Percentiles rank a stretch among this genome's conserved stretches.
These are phyloP conservation scores for Neonectria sp. DNA, from an alignment of 2,329 filamentous ascomycete genomes.

Conservation along the genomic window DNA sequence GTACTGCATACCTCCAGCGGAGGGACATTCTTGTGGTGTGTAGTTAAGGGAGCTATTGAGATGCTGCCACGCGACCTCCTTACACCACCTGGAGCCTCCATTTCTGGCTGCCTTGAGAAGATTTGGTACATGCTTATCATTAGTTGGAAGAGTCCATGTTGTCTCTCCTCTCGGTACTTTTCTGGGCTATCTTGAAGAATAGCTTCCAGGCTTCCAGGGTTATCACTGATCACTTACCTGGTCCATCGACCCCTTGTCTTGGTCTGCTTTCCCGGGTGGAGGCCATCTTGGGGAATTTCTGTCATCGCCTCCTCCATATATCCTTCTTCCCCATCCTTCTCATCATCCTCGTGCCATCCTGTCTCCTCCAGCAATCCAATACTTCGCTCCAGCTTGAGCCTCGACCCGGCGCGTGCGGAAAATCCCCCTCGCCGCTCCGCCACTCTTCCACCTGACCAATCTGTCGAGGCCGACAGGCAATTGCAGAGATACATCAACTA, in stretches of 20 bases:
- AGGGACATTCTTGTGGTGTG: not conserved
- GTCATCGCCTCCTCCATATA: not conserved
- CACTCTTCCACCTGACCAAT: conserved; percentile 2
- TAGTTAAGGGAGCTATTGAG: conserved; percentile 6
- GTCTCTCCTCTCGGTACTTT: no score
- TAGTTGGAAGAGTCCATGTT: not conserved
- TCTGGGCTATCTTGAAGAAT: not conserved
- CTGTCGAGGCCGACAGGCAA: not conserved
- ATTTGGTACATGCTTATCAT: not conserved
- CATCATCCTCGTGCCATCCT: conserved; percentile 3
- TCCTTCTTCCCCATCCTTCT: conserved; percentile 10
- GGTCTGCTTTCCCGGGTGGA: not conserved
- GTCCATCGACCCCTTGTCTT: not conserved
- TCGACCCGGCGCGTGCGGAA: conserved; percentile 24
- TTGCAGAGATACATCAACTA: not conserved
- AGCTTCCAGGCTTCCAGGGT: not conserved
- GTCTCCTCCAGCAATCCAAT: not conserved
- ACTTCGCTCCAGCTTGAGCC: conserved; percentile 13
- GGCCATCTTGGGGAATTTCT: conserved; percentile 1
- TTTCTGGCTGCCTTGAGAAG: not conserved
- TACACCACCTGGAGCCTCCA: not conserved
- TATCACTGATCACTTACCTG: not conserved
- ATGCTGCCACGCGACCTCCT: conserved; percentile 13
- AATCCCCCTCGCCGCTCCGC: conserved; percentile 29
- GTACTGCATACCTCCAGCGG: not conserved